Percentiles rank a stretch among this genome's conserved stretches.
These are phyloP conservation scores for Trichocomaceae sp. DNA, from an alignment of 2,329 filamentous ascomycete species.

Conservation along the genomic window DNA sequence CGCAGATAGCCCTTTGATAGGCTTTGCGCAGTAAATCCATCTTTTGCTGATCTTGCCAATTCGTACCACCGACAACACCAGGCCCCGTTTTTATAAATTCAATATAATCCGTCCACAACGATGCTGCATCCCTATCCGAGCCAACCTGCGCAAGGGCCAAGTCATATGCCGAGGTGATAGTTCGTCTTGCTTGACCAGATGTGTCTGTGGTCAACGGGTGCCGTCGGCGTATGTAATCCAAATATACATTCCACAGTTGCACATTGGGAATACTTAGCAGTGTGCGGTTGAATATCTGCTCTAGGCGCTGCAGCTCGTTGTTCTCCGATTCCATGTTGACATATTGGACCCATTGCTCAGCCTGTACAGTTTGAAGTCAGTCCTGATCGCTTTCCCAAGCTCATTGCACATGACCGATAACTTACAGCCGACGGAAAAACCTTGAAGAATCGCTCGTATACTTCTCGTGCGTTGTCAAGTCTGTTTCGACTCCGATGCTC, in stretches of 20 bases:
- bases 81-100: slow-evolving; percentile 86
- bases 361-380: slow-evolving; percentile 51
- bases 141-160: slow-evolving; percentile 87
- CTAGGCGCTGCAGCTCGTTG: slow-evolving; percentile 73
- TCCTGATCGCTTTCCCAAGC: slow-evolving; percentile 10
- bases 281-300: slow-evolving; percentile 74
- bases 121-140: slow-evolving; percentile 81
- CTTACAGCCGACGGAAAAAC: slow-evolving; percentile 88
- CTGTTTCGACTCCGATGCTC: slow-evolving; percentile 78
- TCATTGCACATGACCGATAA: slow-evolving; percentile 23
- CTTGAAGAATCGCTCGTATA: slow-evolving; percentile 80
- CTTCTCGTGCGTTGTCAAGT: slow-evolving; percentile 69
- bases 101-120: slow-evolving; percentile 91
- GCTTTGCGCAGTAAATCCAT: slow-evolving; percentile 89
- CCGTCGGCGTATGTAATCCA: slow-evolving; percentile 87
- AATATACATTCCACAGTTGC: slow-evolving; percentile 83
- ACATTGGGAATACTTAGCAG: slow-evolving; percentile 75
- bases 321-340: slow-evolving; percentile 82
- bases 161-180: slow-evolving; percentile 81
- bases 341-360: slow-evolving; percentile 84
- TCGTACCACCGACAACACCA: slow-evolving; percentile 73
- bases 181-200: slow-evolving; percentile 65
- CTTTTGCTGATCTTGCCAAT: slow-evolving; percentile 97
- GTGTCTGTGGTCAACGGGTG: slow-evolving; percentile 81
- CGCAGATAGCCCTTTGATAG: slow-evolving; percentile 81